Percentiles rank a stretch among this genome's conserved stretches.
These are phyloP conservation scores for Helicostylum pulchrum DNA, from an alignment of 192 early-diverging fungal genomes.

Conservation along the genomic window DNA sequence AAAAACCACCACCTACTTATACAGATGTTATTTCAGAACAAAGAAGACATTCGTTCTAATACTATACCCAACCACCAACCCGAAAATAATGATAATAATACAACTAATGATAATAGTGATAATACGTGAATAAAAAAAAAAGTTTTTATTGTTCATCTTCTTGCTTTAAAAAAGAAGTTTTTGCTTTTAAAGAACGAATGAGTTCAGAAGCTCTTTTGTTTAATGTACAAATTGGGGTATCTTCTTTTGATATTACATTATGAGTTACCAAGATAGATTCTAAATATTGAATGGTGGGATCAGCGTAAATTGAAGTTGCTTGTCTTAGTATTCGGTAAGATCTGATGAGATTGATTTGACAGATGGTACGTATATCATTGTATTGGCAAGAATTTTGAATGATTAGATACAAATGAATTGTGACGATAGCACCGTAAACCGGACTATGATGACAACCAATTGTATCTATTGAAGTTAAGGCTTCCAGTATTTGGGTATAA, in stretches of 20 bases:
- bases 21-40: neutral
- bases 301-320: neutral
- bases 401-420: slow-evolving; percentile 8
- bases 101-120: too few species aligned
- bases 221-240: slow-evolving; percentile 8
- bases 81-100: too few species aligned
- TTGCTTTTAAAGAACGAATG: neutral
- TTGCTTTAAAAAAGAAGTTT: neutral
- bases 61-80: too few species aligned
- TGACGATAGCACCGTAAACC: slow-evolving; percentile 1
- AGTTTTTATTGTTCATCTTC: neutral
- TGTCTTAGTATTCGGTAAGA: slow-evolving; percentile 3
- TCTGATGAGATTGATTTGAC: slow-evolving; percentile 22
- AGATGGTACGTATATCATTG: slow-evolving; percentile 6
- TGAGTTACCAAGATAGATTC: slow-evolving; percentile 5
- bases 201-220: neutral
- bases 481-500: slow-evolving; percentile 22
- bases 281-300: slow-evolving; percentile 7
- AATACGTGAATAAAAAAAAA: too few species aligned
- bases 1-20: slow-evolving; percentile 7
- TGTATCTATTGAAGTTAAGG: slow-evolving; percentile 10
- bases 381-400: slow-evolving; percentile 3
- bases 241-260: neutral
- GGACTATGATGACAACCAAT: slow-evolving; percentile 20
- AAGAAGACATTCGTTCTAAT: too few species aligned